phyloP scores from a whole-genome alignment of 2,329 filamentous ascomycete species.

The Apiospora rasikravindrae region DNA sequence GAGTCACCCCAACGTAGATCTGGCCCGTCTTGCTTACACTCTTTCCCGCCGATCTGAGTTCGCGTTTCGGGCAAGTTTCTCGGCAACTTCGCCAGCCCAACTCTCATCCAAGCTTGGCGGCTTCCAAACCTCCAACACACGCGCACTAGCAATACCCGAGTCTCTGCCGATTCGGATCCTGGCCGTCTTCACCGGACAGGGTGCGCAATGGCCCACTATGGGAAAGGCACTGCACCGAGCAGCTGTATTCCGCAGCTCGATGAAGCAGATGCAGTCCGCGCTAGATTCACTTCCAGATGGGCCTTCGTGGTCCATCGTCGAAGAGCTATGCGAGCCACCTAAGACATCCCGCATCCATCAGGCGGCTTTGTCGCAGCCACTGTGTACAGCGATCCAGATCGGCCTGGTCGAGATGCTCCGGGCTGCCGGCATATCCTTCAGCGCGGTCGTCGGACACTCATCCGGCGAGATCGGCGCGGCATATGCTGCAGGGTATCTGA shows the following conservation, averaged over 20 bases:
- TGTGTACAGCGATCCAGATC: conserved; percentile 60
- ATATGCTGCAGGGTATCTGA: conserved; percentile 52
- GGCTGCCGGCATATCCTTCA: conserved; percentile 39
- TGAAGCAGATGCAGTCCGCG: too few species aligned
- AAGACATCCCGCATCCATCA: background rate
- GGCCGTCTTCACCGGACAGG: conserved; percentile 43
- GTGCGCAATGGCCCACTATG: conserved; percentile 43
- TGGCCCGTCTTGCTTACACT: too few species aligned
- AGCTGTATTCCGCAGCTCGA: conserved; percentile 35
- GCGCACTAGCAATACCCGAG: too few species aligned
- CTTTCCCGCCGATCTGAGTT: too few species aligned
- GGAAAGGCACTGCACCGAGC: conserved; percentile 31
- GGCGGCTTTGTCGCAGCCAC: conserved; percentile 51
- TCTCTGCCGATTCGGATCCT: too few species aligned
- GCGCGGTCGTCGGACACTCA: conserved; percentile 52
- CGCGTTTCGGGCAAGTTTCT: too few species aligned
- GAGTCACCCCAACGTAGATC: too few species aligned
- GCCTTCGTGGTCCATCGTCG: conserved; percentile 41
- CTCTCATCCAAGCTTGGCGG: too few species aligned
- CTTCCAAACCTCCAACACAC: background rate
- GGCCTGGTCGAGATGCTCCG: conserved; percentile 44
- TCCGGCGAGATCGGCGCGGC: conserved; percentile 57
- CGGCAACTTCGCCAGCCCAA: too few species aligned
- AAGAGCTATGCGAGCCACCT: conserved; percentile 36
- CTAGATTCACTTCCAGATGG: conserved; percentile 29